These are phyloP conservation scores for Gnetum montanum DNA, from an alignment of 75 land plant genomes.

Conservation along the genomic window DNA sequence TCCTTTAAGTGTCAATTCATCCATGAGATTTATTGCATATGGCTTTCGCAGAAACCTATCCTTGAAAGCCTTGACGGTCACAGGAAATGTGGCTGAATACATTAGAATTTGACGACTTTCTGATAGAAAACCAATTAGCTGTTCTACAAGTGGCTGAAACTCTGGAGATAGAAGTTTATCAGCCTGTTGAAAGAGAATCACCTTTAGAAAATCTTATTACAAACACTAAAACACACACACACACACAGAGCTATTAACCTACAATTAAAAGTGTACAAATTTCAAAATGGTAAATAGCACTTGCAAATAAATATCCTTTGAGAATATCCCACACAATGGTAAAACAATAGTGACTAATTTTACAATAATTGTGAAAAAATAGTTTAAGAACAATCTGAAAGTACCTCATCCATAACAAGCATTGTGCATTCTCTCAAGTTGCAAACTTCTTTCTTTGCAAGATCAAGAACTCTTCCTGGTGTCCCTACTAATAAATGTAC, in stretches of 20 bases:
- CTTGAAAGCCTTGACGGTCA: constrained; percentile 30
- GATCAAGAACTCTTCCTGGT: constrained; percentile 26
- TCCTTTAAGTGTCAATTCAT: constrained; percentile 28
- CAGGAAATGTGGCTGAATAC: constrained; percentile 34
- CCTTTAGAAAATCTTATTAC: not conserved
- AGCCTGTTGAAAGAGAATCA: constrained; percentile 15
- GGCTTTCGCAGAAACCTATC: constrained; percentile 30
- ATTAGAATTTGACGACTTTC: constrained; percentile 25
- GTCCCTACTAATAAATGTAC: constrained; percentile 33
- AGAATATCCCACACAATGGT: too few relatives aligned
- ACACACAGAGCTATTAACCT: not conserved
- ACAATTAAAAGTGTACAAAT: not conserved
- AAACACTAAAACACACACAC: not conserved
- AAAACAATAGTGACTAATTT: too few relatives aligned
- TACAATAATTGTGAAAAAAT: too few relatives aligned
- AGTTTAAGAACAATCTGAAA: not conserved
- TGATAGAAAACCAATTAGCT: constrained; percentile 17
- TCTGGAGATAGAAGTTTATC: constrained; percentile 37
- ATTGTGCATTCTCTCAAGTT: constrained; percentile 21
- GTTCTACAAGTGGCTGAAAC: constrained; percentile 19
- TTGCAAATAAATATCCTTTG: too few relatives aligned
- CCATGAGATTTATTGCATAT: constrained; percentile 31
- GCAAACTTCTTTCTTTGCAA: constrained; percentile 26
- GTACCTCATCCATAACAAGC: constrained; percentile 41
- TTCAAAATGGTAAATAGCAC: too few relatives aligned